Base-by-base conservation (phyloP, 371 early-diverging fungal genomes). In the Mucor racemosus region DNA sequence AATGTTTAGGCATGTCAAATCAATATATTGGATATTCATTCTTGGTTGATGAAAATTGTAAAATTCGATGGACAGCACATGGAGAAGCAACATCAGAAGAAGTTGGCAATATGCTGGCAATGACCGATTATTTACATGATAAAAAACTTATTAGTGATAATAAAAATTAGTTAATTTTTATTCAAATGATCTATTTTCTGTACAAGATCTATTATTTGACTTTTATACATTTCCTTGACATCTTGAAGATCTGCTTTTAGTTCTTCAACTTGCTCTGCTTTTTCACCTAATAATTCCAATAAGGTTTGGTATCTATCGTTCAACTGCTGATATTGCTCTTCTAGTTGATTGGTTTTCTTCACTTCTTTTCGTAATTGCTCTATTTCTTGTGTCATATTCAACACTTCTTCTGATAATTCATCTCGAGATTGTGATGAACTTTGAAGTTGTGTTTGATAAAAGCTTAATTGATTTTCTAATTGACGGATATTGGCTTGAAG, bases 1-100 rank as follows among this genome's bases (percentile, higher is more conserved):
- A 84, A 42, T 76, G 76, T 7, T 74, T 91, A 48, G 90, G 88
- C 44, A 90, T 95, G 87, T 77, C 84, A 33, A 94, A 94, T 68
- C 79, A 84, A 31, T 83, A 91, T 53, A 79, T 94, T 35, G 95
- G 95, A 3, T 94, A 94, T 78, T 89, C 90, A 3, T 91, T 88
- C 72, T 71, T 95, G 35, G 88, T 95, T 13, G 94, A 95, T 60
- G 66, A 77, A 54, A 69, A 84, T 38, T 91, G 94, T 66, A 78
- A 82, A 55, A 84, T 95, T n/a, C 77, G 94, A 55, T 95, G 95
- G 95, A 84, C 87, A n/a, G 94, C 95, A 1, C 92, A 95, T 70
- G 95, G 94, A 13, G 68, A 80, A 11, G 93, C 92, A 3, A 88
- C 89, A 5, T 69, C 73, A 9, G 75, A 82, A 35, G 95, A 95